Base-by-base conservation (phyloP, 345 rosid species). In the Brassica carinata region DNA sequence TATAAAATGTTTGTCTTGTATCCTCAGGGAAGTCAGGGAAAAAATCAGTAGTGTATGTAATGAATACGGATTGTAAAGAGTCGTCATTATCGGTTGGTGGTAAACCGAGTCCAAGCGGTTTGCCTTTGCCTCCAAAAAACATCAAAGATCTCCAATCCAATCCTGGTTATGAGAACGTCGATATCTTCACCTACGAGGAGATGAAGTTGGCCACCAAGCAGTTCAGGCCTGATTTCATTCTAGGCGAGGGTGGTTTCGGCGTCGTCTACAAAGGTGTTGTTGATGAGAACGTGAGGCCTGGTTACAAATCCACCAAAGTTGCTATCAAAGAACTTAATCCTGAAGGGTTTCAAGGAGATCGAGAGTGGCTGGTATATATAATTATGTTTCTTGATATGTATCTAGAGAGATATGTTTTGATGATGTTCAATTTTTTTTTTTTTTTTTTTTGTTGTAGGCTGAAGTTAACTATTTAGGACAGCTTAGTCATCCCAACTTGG, bases 231-330 rank as follows among this genome's bases (percentile, higher is more conserved):
- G 96, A 94, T 85, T 88, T 80, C 71, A 91, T 96, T 23, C 91
- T 96, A 1, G 99, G 99, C 0, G 97, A 94, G 55, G 99, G 99
- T 61, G 99, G 99, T 11, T 96, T 96, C 57, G 99, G 99, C 19
- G 89, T 90, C 43, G 99, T 96, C 51, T 92, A 93, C 57, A 94
- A 90, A 83, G 98, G 98, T 66, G 85, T 91, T 64, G 77, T 96
- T 36, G 97, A 96, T 78, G 90, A 85, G 58, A 85, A 53, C 43
- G 87, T 92, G 48, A 88, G 95, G 82, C 76, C 78, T 57, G 97
- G 90, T 63, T 92, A 86, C 78, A 71, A 79, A 64, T 83, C 92
- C 40, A 87, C 89, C 0, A 63, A 73, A 70, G 99, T 96, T 65
- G 99, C 98, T 31, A 88, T 96, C 63, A 96, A 96, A 87, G 92